These are phyloP conservation scores for Tetrahymena borealis DNA, from an alignment of 73 alveolate species.

Conservation along the genomic window DNA sequence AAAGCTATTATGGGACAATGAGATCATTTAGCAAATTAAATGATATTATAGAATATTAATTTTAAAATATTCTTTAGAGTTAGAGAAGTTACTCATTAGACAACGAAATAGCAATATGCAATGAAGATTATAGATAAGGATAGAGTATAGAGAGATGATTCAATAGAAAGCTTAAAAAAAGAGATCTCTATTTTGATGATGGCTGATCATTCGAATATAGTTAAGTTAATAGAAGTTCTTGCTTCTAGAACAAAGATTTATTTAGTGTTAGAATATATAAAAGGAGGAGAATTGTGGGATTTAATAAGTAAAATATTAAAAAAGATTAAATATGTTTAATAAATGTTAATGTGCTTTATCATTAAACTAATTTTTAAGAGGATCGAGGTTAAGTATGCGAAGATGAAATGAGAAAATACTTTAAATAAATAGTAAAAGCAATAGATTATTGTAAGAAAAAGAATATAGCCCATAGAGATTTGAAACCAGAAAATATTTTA, in stretches of 20 bases:
- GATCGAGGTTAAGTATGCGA: conserved; percentile 11
- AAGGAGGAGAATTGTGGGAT: conserved; percentile 47
- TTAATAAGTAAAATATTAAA: background rate
- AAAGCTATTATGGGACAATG: too few relatives aligned
- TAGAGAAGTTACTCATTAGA: conserved; percentile 31
- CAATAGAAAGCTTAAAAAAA: conserved; percentile 32
- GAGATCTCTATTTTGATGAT: conserved; percentile 38
- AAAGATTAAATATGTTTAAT: background rate
- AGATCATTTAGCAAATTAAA: too few relatives aligned
- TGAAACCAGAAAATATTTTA: conserved; percentile 82
- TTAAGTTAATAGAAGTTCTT: conserved; percentile 37
- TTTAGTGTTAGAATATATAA: conserved; percentile 39
- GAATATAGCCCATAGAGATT: conserved; percentile 71
- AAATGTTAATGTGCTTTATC: background rate
- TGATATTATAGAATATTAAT: too few relatives aligned
- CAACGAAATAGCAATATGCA: conserved; percentile 32
- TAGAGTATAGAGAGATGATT: conserved; percentile 43
- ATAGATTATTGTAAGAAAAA: conserved; percentile 19
- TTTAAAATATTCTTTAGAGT: conserved; percentile 4
- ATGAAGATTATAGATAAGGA: conserved; percentile 48
- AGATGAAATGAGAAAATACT: conserved; percentile 27
- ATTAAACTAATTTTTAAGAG: background rate
- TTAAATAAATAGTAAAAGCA: conserved; percentile 33
- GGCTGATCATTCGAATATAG: conserved; percentile 38
- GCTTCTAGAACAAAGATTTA: conserved; percentile 44